phyloP scores from a whole-genome alignment of 116 monocot species.

The Zostera marina region DNA sequence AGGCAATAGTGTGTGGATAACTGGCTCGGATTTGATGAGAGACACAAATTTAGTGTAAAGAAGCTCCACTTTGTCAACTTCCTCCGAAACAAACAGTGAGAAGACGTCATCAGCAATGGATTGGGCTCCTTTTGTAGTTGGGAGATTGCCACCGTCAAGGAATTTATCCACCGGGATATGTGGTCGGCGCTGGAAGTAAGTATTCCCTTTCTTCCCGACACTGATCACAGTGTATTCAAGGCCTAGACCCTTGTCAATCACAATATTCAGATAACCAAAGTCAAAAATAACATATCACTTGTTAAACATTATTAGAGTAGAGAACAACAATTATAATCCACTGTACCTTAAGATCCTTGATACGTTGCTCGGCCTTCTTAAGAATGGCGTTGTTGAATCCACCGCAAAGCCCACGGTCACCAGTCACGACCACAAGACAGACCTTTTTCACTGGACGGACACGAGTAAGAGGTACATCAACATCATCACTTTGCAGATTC shows the following conservation, averaged over 20 bases:
- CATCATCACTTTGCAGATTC: slow-evolving; percentile 76
- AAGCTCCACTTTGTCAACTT: slow-evolving; percentile 92
- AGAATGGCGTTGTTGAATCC: slow-evolving; percentile 69
- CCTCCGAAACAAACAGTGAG: slow-evolving; percentile 76
- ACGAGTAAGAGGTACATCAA: slow-evolving; percentile 66
- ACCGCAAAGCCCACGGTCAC: slow-evolving; percentile 85
- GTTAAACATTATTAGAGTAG: not conserved
- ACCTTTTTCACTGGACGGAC: slow-evolving; percentile 76
- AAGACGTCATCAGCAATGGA: slow-evolving; percentile 89
- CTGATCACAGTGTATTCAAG: slow-evolving; percentile 58
- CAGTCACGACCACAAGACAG: slow-evolving; percentile 79
- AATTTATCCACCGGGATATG: slow-evolving; percentile 70
- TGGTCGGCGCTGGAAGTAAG: slow-evolving; percentile 64
- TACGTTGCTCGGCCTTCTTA: slow-evolving; percentile 72
- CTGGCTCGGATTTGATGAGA: slow-evolving; percentile 72
- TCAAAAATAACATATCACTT: too few species aligned
- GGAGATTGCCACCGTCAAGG: slow-evolving; percentile 45
- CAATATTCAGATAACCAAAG: not conserved
- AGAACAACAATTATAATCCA: not conserved
- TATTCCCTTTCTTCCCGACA: slow-evolving; percentile 86
- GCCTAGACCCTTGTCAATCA: slow-evolving; percentile 20
- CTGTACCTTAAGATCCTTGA: slow-evolving; percentile 24
- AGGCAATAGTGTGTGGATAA: slow-evolving; percentile 87
- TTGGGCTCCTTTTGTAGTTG: slow-evolving; percentile 79
- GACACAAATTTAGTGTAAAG: slow-evolving; percentile 91